Evolutionary conservation across 2,329 filamentous ascomycete species (phyloP).

Genomic region (Teratosphaeria zuluensis): DNA sequence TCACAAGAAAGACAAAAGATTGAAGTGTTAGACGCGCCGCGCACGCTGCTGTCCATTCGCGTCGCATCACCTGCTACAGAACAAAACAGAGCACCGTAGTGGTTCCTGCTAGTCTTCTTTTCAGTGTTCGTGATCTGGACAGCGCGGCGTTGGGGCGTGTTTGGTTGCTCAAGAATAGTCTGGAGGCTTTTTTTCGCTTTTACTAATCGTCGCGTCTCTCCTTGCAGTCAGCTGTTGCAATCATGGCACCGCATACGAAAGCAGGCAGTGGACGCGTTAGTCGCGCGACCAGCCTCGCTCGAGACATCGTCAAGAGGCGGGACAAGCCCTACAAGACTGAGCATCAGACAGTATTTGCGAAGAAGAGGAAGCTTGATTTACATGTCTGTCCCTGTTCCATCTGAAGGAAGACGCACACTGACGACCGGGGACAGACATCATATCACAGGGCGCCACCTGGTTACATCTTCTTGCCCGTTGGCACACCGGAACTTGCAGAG

Average conservation of each 20-base stretch:
- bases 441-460: slow-evolving; percentile 46
- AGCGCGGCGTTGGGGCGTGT: background rate
- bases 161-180: background rate
- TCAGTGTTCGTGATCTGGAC: background rate
- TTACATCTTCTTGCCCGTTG: slow-evolving; percentile 53
- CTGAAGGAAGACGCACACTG: background rate
- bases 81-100: background rate
- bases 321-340: slow-evolving; percentile 49
- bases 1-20: background rate
- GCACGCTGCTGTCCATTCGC: background rate
- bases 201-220: slow-evolving; percentile 2
- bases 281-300: slow-evolving; percentile 16
- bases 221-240: background rate
- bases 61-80: background rate
- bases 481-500: slow-evolving; percentile 49
- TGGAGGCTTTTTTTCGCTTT: background rate
- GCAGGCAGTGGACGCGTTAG: slow-evolving; percentile 2
- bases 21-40: background rate
- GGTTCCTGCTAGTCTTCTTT: background rate
- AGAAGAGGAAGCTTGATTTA: slow-evolving; percentile 51
- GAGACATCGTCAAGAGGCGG: slow-evolving; percentile 20
- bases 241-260: slow-evolving; percentile 1
- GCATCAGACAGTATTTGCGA: slow-evolving; percentile 47
- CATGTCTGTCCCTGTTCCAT: slow-evolving; percentile 27
- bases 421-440: slow-evolving; percentile 35